Base-by-base conservation (phyloP, 202 grass and related monocot genomes). In the Carex sylvatica region DNA sequence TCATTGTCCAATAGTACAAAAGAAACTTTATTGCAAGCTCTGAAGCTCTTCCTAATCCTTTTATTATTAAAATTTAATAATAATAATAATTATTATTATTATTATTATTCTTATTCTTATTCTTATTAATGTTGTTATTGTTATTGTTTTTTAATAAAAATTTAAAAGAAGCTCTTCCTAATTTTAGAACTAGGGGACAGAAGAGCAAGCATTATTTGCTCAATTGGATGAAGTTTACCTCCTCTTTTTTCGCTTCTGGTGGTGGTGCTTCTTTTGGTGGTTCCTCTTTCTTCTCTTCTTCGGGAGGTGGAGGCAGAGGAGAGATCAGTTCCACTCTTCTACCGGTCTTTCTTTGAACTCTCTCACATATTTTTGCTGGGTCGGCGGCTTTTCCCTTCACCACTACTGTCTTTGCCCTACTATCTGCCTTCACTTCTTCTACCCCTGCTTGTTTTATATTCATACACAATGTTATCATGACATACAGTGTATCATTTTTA, bases 301-400 rank as follows among this genome's bases (percentile, higher is more conserved):
- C 86, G 4, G 81, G 87, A 5, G 80, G 82, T 2, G 64, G 67
- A 22, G 83, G 89, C 74, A 91, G 87, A 31, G 87, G 92, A 22
- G 89, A 94, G 16, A 94, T 82, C 26, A 94, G 62, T 23, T 94
- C 92, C 60, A 91, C 92, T 38, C 80, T 94, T 79, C 79, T 89
- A 52, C 86, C 86, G 1, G 92, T 91, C 77, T 94, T 91, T 68
- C 82, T 94, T 35, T 94, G 92, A 74, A 94, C 87, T 47, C 92
- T 87, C 70, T 91, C 87, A 8, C 87, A 89, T 14, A 91, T 46
- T 82, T 89, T 91, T 3, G 49, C 70, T 16, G 92, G 89, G 67
- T 94, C 89, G 6, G 70, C 80, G 0, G 82, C 79, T 74, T 72
- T 84, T 40, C 83, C 90, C 71, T 94, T 94, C 23, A 94, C 85